Evolutionary conservation across 1,284 basidiomycete species (phyloP), one percentile per base, ranked within the genome.

Genomic region (Calocybe gambosa): DNA sequence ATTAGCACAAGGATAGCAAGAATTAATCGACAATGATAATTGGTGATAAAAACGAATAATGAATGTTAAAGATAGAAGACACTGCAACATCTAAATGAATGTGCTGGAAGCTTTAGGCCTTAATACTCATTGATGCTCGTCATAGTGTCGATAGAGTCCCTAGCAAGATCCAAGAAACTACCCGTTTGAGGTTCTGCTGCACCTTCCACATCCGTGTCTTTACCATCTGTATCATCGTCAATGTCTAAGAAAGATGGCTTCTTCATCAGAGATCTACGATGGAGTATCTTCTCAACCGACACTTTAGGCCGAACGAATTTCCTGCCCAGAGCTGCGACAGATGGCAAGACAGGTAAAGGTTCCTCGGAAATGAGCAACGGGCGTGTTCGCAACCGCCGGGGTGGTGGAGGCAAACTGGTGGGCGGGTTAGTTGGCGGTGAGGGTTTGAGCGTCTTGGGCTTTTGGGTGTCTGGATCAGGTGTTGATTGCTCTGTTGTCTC

Each of bases 181-280:
- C 64, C 65, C 49, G 68, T 66, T 37, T 58, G 45, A 61, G 58
- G 46, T 13, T 51, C 46, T 19, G 25, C 45, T 3, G 41, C 7
- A 36, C 46, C 48, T n/a, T 51, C 54, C 6, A 47, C 34, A 23
- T 64, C 60, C 15, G 52, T 55, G 25, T 66, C 65, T 25, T 59
- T 56, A 28, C 66, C 64, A 26, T 69, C 73, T 38, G 62, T 59
- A 13, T 74, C 70, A 42, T 80, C 80, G 50, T 76, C 77, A 47
- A 86, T 82, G 33, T 85, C 80, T 43, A 86, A 65, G 58, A 86
- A 86, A 2, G 82, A 85, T 9, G 83, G 79, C 56, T 84, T 83
- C 56, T 71, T 72, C 66, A 81, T 73, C 50, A 85, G 60, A 5
- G 70, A 70, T 42, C 62, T 65, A 34, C 67, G 67, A 46, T 65